Evolutionary conservation across 148 eudicot species (phyloP).

Genomic region (Drosera capensis): DNA sequence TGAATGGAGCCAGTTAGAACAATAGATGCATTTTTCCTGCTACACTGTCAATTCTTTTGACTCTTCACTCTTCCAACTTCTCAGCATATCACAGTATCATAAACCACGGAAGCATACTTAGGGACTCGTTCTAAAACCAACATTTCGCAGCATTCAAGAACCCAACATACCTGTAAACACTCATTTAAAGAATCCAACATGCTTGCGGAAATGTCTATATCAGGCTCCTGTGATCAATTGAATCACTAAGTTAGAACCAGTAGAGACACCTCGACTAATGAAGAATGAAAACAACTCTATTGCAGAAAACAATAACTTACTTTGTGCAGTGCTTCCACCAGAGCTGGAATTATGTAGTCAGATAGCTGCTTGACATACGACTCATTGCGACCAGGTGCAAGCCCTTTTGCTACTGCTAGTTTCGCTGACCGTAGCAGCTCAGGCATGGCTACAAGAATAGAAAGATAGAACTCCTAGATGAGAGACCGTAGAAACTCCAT

Average conservation of each 20-base stretch:
- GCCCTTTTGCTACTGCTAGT: slow-evolving; percentile 86
- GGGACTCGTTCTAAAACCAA: too few relatives aligned
- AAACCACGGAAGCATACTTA: too few relatives aligned
- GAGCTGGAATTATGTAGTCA: slow-evolving; percentile 73
- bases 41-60: too few relatives aligned
- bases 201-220: slow-evolving; percentile 79
- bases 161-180: slow-evolving; percentile 64
- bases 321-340: slow-evolving; percentile 96
- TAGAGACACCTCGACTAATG: too few relatives aligned
- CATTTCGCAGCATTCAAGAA: too few relatives aligned
- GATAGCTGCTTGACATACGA: slow-evolving; percentile 84
- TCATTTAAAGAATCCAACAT: slow-evolving; percentile 94
- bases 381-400: slow-evolving; percentile 84
- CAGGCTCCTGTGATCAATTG: slow-evolving; percentile 90
- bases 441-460: slow-evolving; percentile 62
- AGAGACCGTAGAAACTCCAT: too few relatives aligned
- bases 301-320: slow-evolving; percentile 15
- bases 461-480: background rate
- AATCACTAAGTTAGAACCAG: slow-evolving; percentile 3
- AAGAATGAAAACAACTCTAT: background rate
- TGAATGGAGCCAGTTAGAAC: too few relatives aligned
- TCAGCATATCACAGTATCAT: too few relatives aligned
- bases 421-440: slow-evolving; percentile 88
- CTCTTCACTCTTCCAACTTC: too few relatives aligned
- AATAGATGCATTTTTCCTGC: too few relatives aligned